Evolutionary conservation across 768 basidiomycete genomes (phyloP), one percentile per base, ranked within the genome.

Genomic region (Podaxis sp.): DNA sequence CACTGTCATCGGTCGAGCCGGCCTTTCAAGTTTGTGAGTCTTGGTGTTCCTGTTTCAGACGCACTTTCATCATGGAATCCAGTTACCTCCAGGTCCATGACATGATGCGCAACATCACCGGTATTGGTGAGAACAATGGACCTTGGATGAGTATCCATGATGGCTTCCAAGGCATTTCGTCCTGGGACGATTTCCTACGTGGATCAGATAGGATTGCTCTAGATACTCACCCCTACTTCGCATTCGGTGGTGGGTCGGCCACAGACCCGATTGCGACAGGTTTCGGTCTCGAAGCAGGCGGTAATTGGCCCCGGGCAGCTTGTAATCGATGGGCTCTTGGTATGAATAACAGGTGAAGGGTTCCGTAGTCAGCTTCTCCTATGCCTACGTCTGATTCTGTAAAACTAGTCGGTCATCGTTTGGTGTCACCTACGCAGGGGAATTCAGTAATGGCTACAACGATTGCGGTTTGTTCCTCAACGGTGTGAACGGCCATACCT

Each of bases 371-470:
- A 56, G n/a, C 19, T 25, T 33, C 33, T 33, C 8, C 40, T 37
- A 4, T 19, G 60, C 57, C 55, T 54, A 56, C 47, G 11, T 22
- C 66, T 67, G 47, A 65, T 65, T 12, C 7, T 49, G 50, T 57
- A 43, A 50, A 25, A 63, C 46, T 66, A 82, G 80, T 64, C 70
- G 79, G 68, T 66, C 67, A 43, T 64, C 67, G 4, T 93, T 92
- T 69, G 94, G 94, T 12, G 75, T 94, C 51, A 87, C 88, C 17
- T 69, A 87, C 47, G 87, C 88, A 1, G 94, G 91, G 53, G 94
- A 96, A 75, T 95, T 85, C 73, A 89, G 88, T 65, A 80, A 82
- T 17, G 91, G 85, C 12, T 80, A 78, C 72, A 91, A 90, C 68
- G 79, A 85, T 57, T 92, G 91, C 67, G 88, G 69, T 15, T 64